Base-by-base conservation (phyloP, 2,329 filamentous ascomycete species). In the Botrytis fragariae region DNA sequence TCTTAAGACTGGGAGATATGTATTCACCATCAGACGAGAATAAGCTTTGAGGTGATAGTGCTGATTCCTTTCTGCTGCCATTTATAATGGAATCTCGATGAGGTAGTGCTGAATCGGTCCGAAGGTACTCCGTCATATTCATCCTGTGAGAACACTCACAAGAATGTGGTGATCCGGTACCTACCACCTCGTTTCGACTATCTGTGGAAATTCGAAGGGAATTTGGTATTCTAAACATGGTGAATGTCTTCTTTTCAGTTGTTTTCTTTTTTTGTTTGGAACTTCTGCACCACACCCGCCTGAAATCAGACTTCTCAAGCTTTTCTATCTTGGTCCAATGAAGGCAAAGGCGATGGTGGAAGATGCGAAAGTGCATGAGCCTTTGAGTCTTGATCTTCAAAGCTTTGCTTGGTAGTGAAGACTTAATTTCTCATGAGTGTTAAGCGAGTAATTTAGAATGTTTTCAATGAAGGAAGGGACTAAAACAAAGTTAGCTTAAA, bases 291-390 rank as follows among this genome's bases (percentile, higher is more conserved):
- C 64, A 68, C 64, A 37, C 22, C 1, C 1, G 10, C 45, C 22
- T 39, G 16, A 18, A 37, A 54, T 39, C 35, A 29, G 32, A 4
- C 32, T 29, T 54, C 12, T 45, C 37, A 39, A 54, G 18, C 4
- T 37, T 37, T 54, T 68, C 45, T 39, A 22, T 29, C 45, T 68
- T 68, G 14, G 37, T 45, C 64, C 45, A 68, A n/a, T 68, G 64
- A 39, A 68, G n/a, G 35, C 64, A 68, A 45, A 62, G 39, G 9
- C 22, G 39, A 35, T n/a, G 51, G 14, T 37, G 20, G 35, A 61
- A 70, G 39, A 62, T 12, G 9, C 42, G 59, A 48, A 59, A 29
- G 39, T 59, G 51, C 68, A 59, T 70, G 39, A 20, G 39, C 37
- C 54, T 70, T 69, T 32, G 29, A 62, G 32, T 59, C n/a, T 35